Percentiles rank a stretch among this genome's conserved stretches.
Conservation (phyloP, 495 filamentous ascomycete species). For the Schizothecium vesticola region DNA sequence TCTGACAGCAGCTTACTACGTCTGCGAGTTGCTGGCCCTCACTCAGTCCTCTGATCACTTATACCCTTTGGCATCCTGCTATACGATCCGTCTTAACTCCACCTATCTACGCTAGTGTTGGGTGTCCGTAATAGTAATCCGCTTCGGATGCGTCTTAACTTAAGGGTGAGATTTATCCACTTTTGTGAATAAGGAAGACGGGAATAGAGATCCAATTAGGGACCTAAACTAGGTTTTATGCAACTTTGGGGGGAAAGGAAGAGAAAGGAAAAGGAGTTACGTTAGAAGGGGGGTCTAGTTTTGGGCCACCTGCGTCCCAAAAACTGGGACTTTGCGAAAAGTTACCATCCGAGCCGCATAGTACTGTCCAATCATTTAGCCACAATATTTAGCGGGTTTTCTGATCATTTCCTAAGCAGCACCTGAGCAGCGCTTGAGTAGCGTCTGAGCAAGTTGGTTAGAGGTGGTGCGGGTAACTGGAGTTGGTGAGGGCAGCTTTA, state of each 20-base stretch:
- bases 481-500: conserved; percentile 9
- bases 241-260: background rate
- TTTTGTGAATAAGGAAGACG: conserved; percentile 7
- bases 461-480: conserved; percentile 9
- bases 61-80: too few relatives aligned
- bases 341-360: conserved; percentile 6
- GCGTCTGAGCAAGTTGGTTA: conserved; percentile 7
- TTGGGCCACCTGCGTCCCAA: conserved; percentile 6
- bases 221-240: conserved; percentile 8
- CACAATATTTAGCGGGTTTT: conserved; percentile 4
- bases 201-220: conserved; percentile 6
- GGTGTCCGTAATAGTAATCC: too few relatives aligned
- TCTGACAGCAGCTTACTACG: too few relatives aligned
- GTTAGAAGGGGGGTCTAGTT: background rate
- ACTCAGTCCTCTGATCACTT: too few relatives aligned
- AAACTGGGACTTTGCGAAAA: conserved; percentile 10
- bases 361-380: conserved; percentile 6
- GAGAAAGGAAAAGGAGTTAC: background rate
- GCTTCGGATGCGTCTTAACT: conserved; percentile 4
- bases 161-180: conserved; percentile 8
- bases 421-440: conserved; percentile 6
- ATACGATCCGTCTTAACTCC: too few relatives aligned
- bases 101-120: too few relatives aligned
- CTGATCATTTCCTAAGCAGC: conserved; percentile 5
- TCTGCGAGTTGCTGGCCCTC: too few relatives aligned